Evolutionary conservation across 352 stramenopile species (phyloP).

Genomic region (Pythium phragmitis): DNA sequence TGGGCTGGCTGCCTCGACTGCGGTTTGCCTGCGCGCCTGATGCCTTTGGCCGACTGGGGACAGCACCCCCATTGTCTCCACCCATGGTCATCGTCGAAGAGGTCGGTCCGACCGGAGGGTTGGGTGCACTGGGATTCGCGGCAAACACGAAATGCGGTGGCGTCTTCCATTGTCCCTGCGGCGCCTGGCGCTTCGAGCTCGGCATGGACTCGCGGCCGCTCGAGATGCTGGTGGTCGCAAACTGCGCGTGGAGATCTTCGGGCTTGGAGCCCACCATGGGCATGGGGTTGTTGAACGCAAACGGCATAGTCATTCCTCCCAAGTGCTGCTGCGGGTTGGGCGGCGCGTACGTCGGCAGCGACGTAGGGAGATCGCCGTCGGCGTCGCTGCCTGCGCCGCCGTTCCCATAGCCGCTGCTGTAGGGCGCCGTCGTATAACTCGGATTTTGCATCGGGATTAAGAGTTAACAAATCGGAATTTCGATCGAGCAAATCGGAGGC

Average conservation of each 20-base stretch:
- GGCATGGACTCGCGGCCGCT: slow-evolving; percentile 18
- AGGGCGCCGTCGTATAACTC: slow-evolving; percentile 16
- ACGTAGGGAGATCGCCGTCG: slow-evolving; percentile 65
- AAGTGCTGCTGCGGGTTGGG: slow-evolving; percentile 33
- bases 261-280: slow-evolving; percentile 22
- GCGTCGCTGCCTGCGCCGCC: slow-evolving; percentile 20
- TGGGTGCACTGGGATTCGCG: slow-evolving; percentile 25
- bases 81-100: neutral
- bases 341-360: slow-evolving; percentile 76
- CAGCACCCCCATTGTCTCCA: neutral
- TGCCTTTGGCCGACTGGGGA: slow-evolving; percentile 6
- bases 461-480: too few species aligned
- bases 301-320: slow-evolving; percentile 34
- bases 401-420: slow-evolving; percentile 20
- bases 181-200: slow-evolving; percentile 44
- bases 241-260: slow-evolving; percentile 29
- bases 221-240: slow-evolving; percentile 29
- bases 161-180: slow-evolving; percentile 62
- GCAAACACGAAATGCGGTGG: slow-evolving; percentile 58
- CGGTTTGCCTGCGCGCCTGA: neutral
- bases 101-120: slow-evolving; percentile 15
- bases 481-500: neutral
- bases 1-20: slow-evolving; percentile 26
- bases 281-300: slow-evolving; percentile 24
- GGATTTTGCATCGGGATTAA: slow-evolving; percentile 24